phyloP scores from a whole-genome alignment of 106 monocot species.

The Xerophyta viscosa region DNA sequence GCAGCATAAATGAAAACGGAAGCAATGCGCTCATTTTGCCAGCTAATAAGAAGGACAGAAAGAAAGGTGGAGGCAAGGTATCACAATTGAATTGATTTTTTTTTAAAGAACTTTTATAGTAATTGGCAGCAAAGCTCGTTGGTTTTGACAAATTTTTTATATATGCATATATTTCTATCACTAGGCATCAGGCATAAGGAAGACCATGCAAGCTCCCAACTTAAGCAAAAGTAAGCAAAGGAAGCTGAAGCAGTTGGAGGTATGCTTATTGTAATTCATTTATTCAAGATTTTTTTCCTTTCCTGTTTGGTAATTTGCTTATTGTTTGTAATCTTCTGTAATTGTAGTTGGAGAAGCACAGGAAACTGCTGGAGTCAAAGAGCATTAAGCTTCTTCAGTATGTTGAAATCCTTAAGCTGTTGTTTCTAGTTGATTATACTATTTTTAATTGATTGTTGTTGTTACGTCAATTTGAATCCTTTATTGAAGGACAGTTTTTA shows the following conservation, averaged over 20 bases:
- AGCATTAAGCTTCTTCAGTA: slow-evolving; percentile 68
- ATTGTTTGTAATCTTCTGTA: slow-evolving; percentile 3
- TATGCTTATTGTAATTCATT: too few relatives aligned
- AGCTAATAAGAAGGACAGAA: slow-evolving; percentile 42
- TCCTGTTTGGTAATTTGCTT: too few relatives aligned
- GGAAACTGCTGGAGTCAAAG: slow-evolving; percentile 44
- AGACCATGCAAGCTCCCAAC: slow-evolving; percentile 12
- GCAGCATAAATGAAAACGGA: slow-evolving; percentile 29
- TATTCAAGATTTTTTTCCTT: too few relatives aligned
- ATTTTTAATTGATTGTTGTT: too few relatives aligned
- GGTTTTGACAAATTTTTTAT: too few relatives aligned
- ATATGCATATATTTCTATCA: neutral
- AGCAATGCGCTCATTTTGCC: slow-evolving; percentile 61
- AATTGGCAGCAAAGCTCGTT: neutral
- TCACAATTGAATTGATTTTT: neutral
- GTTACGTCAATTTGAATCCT: too few relatives aligned
- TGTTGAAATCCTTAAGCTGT: too few relatives aligned
- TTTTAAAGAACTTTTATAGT: neutral
- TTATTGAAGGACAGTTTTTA: neutral
- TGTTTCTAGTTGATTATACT: too few relatives aligned
- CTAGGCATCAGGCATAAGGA: slow-evolving; percentile 26
- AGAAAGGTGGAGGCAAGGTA: slow-evolving; percentile 36
- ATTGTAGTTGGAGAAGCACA: slow-evolving; percentile 62
- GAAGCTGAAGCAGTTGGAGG: slow-evolving; percentile 70
- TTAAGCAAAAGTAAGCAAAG: slow-evolving; percentile 72